Evolutionary conservation across 768 basidiomycete genomes (phyloP), one percentile per base, ranked within the genome.

Genomic region (Scleroderma bovista): DNA sequence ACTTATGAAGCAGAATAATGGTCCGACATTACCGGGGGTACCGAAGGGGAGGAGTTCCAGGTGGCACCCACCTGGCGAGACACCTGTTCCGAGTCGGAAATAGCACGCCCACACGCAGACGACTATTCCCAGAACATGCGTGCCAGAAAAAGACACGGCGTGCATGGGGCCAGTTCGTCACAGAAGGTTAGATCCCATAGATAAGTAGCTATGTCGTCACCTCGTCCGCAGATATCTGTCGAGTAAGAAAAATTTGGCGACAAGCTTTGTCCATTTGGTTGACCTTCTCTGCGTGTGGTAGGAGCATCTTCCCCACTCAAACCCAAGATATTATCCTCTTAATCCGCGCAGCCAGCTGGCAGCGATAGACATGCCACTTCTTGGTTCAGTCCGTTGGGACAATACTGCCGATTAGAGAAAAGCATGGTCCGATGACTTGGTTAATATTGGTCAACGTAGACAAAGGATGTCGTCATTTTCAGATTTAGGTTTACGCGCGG

Each of bases 321-420:
- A 23, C 77, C 76, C 8, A 79, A 60, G n/a, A 72, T 55, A 78
- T 53, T 31, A 77, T 53, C 42, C 65, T 68, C 12, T 76, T 76
- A 36, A 53, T 60, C 17, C 64, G 63, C 16, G 73, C 62, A 23
- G 46, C 59, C 23, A 76, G 53, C 42, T 72, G 65, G 56, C 75
- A 75, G 44, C 71, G 72, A 46, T 76, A 70, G 31, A 67, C 56
- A 39, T 43, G 52, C 45, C 48, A 51, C 58, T 47, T 41, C 43
- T 36, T 52, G 57, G 11, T 69, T 74, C 42, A 72, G 59, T 48
- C 19, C n/a, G 38, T 16, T 46, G 22, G 36, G 11, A 7, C 24
- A 12, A 11, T 20, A 46, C 31, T 41, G 12, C 52, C 54, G 39
- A 53, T 36, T 45, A 15, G 17, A 45, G 44, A 32, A 22, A 16